Base-by-base conservation (phyloP, 495 filamentous ascomycete species). In the Podospora sp. region DNA sequence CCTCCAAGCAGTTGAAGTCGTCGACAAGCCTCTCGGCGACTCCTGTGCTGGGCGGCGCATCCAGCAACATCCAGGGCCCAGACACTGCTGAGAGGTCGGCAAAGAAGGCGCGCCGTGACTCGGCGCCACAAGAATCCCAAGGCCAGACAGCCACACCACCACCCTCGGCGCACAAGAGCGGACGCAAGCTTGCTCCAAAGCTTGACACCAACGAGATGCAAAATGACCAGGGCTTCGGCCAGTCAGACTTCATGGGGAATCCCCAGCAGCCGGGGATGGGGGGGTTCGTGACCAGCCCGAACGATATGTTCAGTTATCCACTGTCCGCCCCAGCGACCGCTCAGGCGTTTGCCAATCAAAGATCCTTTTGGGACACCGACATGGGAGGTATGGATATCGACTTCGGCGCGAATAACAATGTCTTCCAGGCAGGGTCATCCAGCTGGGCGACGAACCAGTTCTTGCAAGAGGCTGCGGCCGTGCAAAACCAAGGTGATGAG, bases 291-390 rank as follows among this genome's bases (percentile, higher is more conserved):
- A 72, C 75, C 22, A 69, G 74, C 11, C 76, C 77, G 36, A 73
- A 70, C 49, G 80, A 83, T 59, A 75, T 84, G 72, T 92, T 93
- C 70, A 85, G 87, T 27, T 89, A 92, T 68, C 86, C 85, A 12
- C 84, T 90, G 65, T 86, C 91, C 2, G 90, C 91, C 33, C 88
- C 92, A 0, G 86, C 89, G 46, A 83, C 87, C 6, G 91, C 88
- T 22, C 87, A 90, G 9, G 84, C 85, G 60, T 89, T 89, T 65
- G 84, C 84, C 7, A 87, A 89, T 68, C 83, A 88, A 50, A 86
- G 87, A 62, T 75, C 89, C 26, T 93, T 93, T 73, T 95, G 91
- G 91, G 92, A 94, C 66, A 81, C 89, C 16, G 84, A 87, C 58
- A 80, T 84, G 72, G 77, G 74, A 61, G 81, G 76, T 12, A 87